Conservation (phyloP, 1,139 yeast species). For the Hemisphaericaspora subhashii region DNA sequence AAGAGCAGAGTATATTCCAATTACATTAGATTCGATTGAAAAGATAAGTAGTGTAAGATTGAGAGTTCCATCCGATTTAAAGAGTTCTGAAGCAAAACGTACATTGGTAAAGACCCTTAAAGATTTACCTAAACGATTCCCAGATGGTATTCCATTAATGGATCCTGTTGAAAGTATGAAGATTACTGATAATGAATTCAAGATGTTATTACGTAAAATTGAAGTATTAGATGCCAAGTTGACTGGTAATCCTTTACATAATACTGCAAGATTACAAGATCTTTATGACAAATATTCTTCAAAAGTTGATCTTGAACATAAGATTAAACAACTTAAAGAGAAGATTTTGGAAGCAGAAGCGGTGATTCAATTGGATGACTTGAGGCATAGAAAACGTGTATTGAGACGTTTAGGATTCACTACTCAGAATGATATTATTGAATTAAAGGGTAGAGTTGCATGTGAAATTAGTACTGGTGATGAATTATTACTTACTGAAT, state of each 20-base stretch:
- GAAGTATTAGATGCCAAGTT: constrained; percentile 79
- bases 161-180: constrained; percentile 94
- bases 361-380: constrained; percentile 89
- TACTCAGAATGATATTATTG: constrained; percentile 81
- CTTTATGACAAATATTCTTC: constrained; percentile 63
- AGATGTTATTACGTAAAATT: constrained; percentile 66
- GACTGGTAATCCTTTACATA: constrained; percentile 66
- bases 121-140: constrained; percentile 80
- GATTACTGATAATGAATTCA: constrained; percentile 78
- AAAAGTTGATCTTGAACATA: constrained; percentile 62
- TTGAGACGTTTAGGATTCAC: constrained; percentile 81
- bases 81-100: constrained; percentile 66
- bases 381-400: constrained; percentile 89
- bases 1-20: constrained; percentile 77
- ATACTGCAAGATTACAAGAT: constrained; percentile 60
- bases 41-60: constrained; percentile 79
- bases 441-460: constrained; percentile 91
- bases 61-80: constrained; percentile 77
- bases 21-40: constrained; percentile 74
- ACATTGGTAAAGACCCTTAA: constrained; percentile 74
- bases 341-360: constrained; percentile 84
- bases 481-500: constrained; percentile 82
- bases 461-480: constrained; percentile 97
- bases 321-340: constrained; percentile 59
- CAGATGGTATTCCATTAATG: constrained; percentile 84